phyloP scores from a whole-genome alignment of 2,329 filamentous ascomycete genomes.

The Neopestalotiopsis clavispora region DNA sequence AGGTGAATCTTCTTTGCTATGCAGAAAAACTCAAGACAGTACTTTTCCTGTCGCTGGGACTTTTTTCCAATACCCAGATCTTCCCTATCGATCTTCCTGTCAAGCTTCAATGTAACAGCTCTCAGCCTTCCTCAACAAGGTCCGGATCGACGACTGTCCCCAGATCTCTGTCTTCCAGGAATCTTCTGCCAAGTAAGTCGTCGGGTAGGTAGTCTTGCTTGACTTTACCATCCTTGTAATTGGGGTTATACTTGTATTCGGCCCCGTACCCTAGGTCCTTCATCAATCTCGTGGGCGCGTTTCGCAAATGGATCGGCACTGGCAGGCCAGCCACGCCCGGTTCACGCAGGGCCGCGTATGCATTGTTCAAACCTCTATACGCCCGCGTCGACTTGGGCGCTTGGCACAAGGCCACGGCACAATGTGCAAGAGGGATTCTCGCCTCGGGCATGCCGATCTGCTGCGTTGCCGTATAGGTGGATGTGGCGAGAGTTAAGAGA shows the following conservation, averaged over 20 bases:
- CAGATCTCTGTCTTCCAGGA: constrained; percentile 81
- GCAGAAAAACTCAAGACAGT: neutral
- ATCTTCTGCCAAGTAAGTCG: constrained; percentile 69
- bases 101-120: neutral
- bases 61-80: neutral
- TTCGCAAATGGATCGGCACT: constrained; percentile 85
- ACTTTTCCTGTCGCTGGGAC: neutral
- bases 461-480: constrained; percentile 85
- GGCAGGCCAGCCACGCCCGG: constrained; percentile 82
- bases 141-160: constrained; percentile 80
- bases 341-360: constrained; percentile 78
- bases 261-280: constrained; percentile 88
- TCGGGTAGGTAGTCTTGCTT: constrained; percentile 91
- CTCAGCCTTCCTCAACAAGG: constrained; percentile 45
- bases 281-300: constrained; percentile 92
- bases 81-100: neutral
- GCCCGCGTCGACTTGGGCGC: constrained; percentile 87
- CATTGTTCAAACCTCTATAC: constrained; percentile 83
- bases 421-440: constrained; percentile 88
- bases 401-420: constrained; percentile 77
- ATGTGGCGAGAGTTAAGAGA: constrained; percentile 82
- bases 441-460: constrained; percentile 96
- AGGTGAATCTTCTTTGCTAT: neutral
- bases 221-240: constrained; percentile 82
- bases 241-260: constrained; percentile 96